Percentiles rank a stretch among this genome's conserved stretches.
Conservation (phyloP, 768 basidiomycete genomes). For the Tubosaeta sp. region DNA sequence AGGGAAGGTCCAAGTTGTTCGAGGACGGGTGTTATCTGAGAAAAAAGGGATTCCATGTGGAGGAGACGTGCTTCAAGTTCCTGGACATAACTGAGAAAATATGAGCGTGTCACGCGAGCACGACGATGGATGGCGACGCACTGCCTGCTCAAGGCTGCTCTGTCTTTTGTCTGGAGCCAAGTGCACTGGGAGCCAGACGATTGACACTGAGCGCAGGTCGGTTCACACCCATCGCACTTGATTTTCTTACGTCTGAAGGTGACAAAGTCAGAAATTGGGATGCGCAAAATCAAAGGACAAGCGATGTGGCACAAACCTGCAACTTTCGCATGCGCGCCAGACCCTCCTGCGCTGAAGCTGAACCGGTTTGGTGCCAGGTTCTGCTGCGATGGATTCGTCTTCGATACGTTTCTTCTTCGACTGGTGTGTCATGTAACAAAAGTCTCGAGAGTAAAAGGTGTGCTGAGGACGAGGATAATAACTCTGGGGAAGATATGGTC, state of each 20-base stretch:
- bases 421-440: conserved; percentile 47
- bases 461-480: conserved; percentile 23
- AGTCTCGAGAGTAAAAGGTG: conserved; percentile 39
- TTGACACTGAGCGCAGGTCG: conserved; percentile 78
- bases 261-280: conserved; percentile 16
- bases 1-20: conserved; percentile 63
- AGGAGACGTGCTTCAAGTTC: conserved; percentile 84
- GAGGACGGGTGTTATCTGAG: conserved; percentile 74
- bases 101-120: conserved; percentile 16
- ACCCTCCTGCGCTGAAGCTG: conserved; percentile 77
- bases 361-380: conserved; percentile 63
- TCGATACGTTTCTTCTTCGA: conserved; percentile 77
- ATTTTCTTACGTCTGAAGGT: conserved; percentile 79
- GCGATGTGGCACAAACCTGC: conserved; percentile 52
- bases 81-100: conserved; percentile 69
- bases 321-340: conserved; percentile 88
- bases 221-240: conserved; percentile 87
- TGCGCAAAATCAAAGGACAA: conserved; percentile 10
- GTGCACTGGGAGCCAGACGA: conserved; percentile 74
- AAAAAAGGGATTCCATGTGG: conserved; percentile 85
- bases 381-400: conserved; percentile 46
- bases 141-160: conserved; percentile 87
- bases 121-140: conserved; percentile 36
- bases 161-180: conserved; percentile 89
- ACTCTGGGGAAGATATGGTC: conserved; percentile 31